Percentiles rank a stretch among this genome's conserved stretches.
Evolutionary conservation across 257 asterid genomes (phyloP).

Genomic region (Petunia secreta): DNA sequence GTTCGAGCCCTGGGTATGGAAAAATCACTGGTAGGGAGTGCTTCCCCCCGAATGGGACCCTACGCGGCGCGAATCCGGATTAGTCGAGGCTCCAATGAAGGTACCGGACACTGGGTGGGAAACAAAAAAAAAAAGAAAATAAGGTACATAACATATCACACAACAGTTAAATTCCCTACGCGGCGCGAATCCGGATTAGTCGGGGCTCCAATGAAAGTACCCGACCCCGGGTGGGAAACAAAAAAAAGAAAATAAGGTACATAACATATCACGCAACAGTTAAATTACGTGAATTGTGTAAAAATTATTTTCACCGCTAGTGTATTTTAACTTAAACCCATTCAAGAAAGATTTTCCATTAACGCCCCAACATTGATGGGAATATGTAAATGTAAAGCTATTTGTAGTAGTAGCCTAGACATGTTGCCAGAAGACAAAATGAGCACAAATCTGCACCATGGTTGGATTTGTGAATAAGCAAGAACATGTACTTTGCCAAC

Average conservation of each 20-base stretch:
- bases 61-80: too few relatives aligned
- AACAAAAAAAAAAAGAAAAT: too few relatives aligned
- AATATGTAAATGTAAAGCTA: background rate
- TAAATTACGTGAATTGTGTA: background rate
- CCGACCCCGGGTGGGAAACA: too few relatives aligned
- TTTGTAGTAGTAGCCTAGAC: conserved; percentile 28
- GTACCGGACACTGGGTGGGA: too few relatives aligned
- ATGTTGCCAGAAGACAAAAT: conserved; percentile 34
- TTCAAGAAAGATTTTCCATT: conserved; percentile 10
- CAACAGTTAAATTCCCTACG: too few relatives aligned
- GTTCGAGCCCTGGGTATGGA: too few relatives aligned
- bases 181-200: too few relatives aligned
- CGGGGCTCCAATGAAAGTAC: too few relatives aligned
- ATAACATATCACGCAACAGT: background rate
- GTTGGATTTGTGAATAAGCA: conserved; percentile 16
- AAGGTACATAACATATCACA: too few relatives aligned
- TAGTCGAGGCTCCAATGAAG: too few relatives aligned
- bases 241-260: background rate
- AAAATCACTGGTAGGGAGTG: too few relatives aligned
- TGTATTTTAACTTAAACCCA: background rate
- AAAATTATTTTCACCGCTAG: background rate
- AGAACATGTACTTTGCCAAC: conserved; percentile 42
- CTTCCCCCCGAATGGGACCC: too few relatives aligned
- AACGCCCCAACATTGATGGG: conserved; percentile 24
- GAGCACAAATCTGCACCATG: conserved; percentile 21